Evolutionary conservation across 768 basidiomycete genomes (phyloP), one percentile per base, ranked within the genome.

Genomic region (Suillus cothurnatus): DNA sequence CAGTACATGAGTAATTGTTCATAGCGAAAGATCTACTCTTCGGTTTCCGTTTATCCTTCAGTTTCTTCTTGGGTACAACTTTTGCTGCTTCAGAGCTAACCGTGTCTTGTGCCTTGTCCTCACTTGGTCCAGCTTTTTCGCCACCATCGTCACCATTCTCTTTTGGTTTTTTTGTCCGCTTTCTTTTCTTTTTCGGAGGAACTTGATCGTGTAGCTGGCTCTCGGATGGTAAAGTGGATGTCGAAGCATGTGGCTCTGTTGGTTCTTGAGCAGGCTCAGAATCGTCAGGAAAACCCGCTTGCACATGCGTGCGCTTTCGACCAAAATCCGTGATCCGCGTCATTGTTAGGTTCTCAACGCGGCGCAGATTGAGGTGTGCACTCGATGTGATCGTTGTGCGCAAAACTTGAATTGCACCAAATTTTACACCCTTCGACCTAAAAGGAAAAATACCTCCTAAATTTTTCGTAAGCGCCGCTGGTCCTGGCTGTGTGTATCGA

Each of bases 291-390:
- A 90, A 85, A 0, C 85, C 87, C 17, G 91, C 88, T 66, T 93
- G 81, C 17, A 92, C 67, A 71, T 91, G 86, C 6, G 86, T 88
- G 59, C 92, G 80, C 73, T 93, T 94, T 61, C 84, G 82, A n/a
- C 88, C 88, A 74, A 93, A 83, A 69, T 86, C 88, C 11, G 92
- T 92, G 64, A 88, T 79, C 50, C 92, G 85, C 17, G 92, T 92
- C 92, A 93, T 93, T 12, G 39, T 41, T 41, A 12, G 58, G 9
- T 61, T 41, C 59, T 53, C 32, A 12, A 49, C 61, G 34, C 14
- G 17, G 36, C 5, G 36, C 34, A 39, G 23, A 17, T 23, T 38
- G 61, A 61, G 3, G 36, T 32, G 32, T n/a, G 53, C 53, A n/a
- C 32, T 55, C 21, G 52, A 31, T n/a, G 31, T 55, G 21, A 52